These are phyloP conservation scores for Cryptococcus sp. DNA, from an alignment of 1,284 basidiomycete species.

Conservation along the genomic window DNA sequence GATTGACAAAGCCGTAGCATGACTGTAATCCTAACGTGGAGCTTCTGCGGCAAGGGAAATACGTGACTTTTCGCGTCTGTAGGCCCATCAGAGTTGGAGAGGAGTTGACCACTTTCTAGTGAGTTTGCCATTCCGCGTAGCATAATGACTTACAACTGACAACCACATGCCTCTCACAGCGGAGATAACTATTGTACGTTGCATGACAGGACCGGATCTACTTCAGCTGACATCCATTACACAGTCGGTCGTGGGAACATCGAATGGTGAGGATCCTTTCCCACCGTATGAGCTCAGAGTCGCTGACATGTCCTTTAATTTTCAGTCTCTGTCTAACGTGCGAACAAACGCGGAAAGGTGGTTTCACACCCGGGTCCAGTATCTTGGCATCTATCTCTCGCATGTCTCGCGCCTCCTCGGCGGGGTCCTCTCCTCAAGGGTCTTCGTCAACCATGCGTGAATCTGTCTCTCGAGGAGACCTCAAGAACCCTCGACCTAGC, in stretches of 20 bases:
- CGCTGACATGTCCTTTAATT: constrained; percentile 8
- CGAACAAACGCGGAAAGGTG: constrained; percentile 30
- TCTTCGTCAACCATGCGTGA: constrained; percentile 13
- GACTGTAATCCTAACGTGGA: constrained; percentile 53
- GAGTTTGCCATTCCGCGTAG: constrained; percentile 15
- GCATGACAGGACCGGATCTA: background rate
- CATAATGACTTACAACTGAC: background rate
- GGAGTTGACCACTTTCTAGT: constrained; percentile 52
- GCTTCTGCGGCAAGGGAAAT: constrained; percentile 40
- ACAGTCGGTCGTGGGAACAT: constrained; percentile 42
- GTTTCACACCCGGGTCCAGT: constrained; percentile 27
- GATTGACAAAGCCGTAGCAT: constrained; percentile 28
- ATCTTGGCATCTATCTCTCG: constrained; percentile 15
- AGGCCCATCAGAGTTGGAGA: constrained; percentile 46
- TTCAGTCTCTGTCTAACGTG: constrained; percentile 47
- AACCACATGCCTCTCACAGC: constrained; percentile 12
- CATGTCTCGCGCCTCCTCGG: constrained; percentile 21
- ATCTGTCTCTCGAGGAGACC: constrained; percentile 3
- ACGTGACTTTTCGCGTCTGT: constrained; percentile 45
- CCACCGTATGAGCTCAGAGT: background rate
- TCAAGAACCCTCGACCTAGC: constrained; percentile 14
- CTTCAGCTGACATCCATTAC: background rate
- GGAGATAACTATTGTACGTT: constrained; percentile 45
- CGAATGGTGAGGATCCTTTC: constrained; percentile 35
- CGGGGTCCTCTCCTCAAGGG: constrained; percentile 17